Evolutionary conservation across 495 filamentous ascomycete species (phyloP), one percentile per base, ranked within the genome.

Genomic region (Amorphotheca resinae): DNA sequence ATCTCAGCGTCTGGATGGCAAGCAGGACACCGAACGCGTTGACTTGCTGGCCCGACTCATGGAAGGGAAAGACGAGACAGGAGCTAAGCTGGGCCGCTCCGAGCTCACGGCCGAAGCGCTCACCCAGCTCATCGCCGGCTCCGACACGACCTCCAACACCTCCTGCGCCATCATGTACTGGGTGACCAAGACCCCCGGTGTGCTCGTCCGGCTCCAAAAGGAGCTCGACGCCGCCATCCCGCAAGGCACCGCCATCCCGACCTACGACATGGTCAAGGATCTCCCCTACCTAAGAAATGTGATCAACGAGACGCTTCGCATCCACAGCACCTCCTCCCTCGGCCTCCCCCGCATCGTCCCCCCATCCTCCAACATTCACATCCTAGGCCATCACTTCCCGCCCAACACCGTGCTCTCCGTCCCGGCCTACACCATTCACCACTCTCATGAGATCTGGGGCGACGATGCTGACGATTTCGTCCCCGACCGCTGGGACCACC

Each of bases 71-170:
- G 87, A 95, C 56, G 75, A 79, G 32, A 82, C 74, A 15, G 87
- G 87, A 26, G 64, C 81, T 28, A 74, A 69, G 11, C 70, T 95
- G 0, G 76, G 81, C 0, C 72, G 82, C 15, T 70, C 79, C 50
- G 87, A 95, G 58, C 68, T 93, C 31, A 89, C 85, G 3, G 87
- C 84, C 17, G 87, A 95, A 59, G 87, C 87, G 0, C 64, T 93
- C 16, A 93, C 87, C 1, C 87, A 93, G 60, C 67, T 95, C 30
- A 95, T 95, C 53, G 87, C 87, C 2, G 87, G 87, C 20, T 84
- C 77, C 34, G 87, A 93, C 58, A 95, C 87, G 0, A 95, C 87
- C 2, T 82, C 77, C 46, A 95, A 95, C 65, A 87, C 87, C 2
- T 78, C 79, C 35, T 95, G 87, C 59, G 86, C 87, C 2, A 73